phyloP scores from a whole-genome alignment of 2,329 filamentous ascomycete species.

The Sclerotinia trifoliorum region DNA sequence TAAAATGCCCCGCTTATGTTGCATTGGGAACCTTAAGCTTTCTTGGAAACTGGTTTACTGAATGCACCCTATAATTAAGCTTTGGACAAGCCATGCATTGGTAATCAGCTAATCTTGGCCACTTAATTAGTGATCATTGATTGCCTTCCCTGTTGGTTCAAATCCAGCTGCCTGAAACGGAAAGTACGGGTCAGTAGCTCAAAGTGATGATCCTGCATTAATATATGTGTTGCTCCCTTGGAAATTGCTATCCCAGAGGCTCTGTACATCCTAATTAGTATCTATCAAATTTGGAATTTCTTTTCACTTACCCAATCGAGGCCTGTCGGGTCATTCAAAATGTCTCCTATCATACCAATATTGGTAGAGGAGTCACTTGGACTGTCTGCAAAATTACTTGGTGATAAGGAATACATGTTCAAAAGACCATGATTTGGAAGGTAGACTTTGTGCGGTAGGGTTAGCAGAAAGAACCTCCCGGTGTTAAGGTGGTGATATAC shows the following conservation, averaged over 20 bases:
- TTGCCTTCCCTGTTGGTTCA: background rate
- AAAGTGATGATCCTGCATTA: background rate
- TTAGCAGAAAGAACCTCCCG: background rate
- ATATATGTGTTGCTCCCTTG: conserved; percentile 9
- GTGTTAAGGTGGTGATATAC: background rate
- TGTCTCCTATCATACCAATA: conserved; percentile 12
- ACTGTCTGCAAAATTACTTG: background rate
- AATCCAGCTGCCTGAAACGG: conserved; percentile 16
- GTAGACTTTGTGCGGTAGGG: background rate
- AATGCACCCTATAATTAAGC: conserved; percentile 12
- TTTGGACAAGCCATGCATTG: conserved; percentile 8
- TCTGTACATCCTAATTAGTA: conserved; percentile 2
- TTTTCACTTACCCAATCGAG: conserved; percentile 19
- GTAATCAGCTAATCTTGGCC: background rate
- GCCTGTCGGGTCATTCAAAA: conserved; percentile 5
- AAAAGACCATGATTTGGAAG: background rate
- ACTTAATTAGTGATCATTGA: background rate
- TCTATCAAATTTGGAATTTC: background rate
- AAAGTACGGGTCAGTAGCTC: conserved; percentile 7
- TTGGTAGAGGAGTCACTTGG: background rate
- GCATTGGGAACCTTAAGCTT: conserved; percentile 7
- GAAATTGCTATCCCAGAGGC: conserved; percentile 21
- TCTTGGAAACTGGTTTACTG: conserved; percentile 9
- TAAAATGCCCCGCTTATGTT: background rate
- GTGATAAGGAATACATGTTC: background rate